Base-by-base conservation (phyloP, 768 basidiomycete species). In the Artomyces pyxidatus region DNA sequence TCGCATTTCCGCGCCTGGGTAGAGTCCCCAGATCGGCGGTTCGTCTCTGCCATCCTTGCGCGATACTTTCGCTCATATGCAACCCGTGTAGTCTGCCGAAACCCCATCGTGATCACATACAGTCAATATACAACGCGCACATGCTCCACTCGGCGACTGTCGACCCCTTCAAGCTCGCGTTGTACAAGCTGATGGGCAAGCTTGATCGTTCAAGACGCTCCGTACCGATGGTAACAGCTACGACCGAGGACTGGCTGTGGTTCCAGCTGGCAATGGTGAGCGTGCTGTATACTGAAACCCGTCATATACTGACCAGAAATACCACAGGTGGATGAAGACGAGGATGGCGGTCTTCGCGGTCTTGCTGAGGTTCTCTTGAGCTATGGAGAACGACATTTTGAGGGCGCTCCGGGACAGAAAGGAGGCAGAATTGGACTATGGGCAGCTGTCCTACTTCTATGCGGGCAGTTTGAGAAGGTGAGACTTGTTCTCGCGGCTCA, bases 161-260 rank as follows among this genome's bases (percentile, higher is more conserved):
- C 14, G 96, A 98, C 64, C 94, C 94, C 0, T 98, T 93, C 76
- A 98, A 97, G 63, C 81, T 94, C 47, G 94, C 93, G 0, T 65
- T 99, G 27, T 97, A 96, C 73, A 97, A 96, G 65, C 71, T 99
- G 29, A 86, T 97, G 74, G 95, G 92, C 38, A 88, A 88, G 58
- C 77, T 95, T 45, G 96, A 99, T 57, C 81, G 91, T 1, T 67
- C 77, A 4, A 74, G 88, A 48, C 76, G 92, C 42, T 85, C 80
- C 58, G 83, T 94, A 2, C 77, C 81, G 5, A 79, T 83, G 35
- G 91, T 97, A 4, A 97, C 93, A 0, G 77, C 78, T 9, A 94
- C 93, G 1, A 93, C 90, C 2, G 96, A 97, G 63, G 96, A 99
- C 65, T 99, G 95, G 95, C 71, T 97, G 29, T 99, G 95, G 95